Base-by-base conservation (phyloP, 495 filamentous ascomycete genomes). In the Trichocladium uniseriatum region DNA sequence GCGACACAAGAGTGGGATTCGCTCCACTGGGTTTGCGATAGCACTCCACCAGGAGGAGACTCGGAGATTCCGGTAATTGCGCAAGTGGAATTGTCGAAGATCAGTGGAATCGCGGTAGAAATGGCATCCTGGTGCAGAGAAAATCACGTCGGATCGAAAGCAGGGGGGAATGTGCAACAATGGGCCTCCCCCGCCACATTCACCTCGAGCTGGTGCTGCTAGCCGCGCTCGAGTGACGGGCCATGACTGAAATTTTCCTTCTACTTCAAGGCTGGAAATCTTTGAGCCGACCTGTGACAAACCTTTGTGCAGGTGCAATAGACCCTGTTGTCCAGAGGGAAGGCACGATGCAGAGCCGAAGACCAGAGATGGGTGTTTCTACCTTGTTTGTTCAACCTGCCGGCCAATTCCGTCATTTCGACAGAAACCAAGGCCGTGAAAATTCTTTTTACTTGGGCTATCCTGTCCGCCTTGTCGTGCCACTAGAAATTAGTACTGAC, bases 1-100 rank as follows among this genome's bases (percentile, higher is more conserved):
- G 32, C 24, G n/a, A 31, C 14, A n/a, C 38, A 24, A 15, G 13
- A 10, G 10, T n/a, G 15, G 15, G 32, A 22, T 28, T 45, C 31
- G 24, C 32, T 34, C 38, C 38, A 48, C 43, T n/a, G 14, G n/a
- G 24, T 15, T 48, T 35, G 35, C 34, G 32, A 43, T 10, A 36
- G 11, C 16, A 39, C 53, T 48, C 53, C 53, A 56, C 48, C 39
- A 28, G 22, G 35, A 32, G 46, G 35, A 24, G 27, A 38, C 13
- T 38, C 48, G 48, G 53, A 36, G 16, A 20, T 13, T 34, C 34
- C 48, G 43, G 35, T 35, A 51, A 56, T 52, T 55, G 32, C 20
- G 16, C 16, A 6, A n/a, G 24, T 36, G 34, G 48, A 18, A 43
- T 48, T 15, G 15, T 46, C 28, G 43, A 32, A 5, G 27, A 34